Evolutionary conservation across 768 basidiomycete genomes (phyloP).

Genomic region (Lactarius sanguifluus): DNA sequence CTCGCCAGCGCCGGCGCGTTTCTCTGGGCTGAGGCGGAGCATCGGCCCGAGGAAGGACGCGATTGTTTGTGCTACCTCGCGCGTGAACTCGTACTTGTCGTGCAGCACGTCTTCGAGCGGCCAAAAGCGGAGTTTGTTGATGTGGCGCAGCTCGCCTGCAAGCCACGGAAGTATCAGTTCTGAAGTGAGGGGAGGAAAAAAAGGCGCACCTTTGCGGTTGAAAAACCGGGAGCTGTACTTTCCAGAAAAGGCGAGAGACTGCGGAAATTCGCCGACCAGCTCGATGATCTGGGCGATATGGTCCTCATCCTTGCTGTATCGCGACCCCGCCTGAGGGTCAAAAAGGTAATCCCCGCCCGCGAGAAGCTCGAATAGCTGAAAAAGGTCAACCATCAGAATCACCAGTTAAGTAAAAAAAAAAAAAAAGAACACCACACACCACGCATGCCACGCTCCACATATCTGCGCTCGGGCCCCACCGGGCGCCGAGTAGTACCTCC

Average conservation of each 20-base stretch:
- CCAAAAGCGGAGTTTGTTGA: slow-evolving; percentile 92
- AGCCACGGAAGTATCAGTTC: neutral
- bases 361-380: slow-evolving; percentile 89
- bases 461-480: slow-evolving; percentile 95
- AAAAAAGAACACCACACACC: slow-evolving; percentile 56
- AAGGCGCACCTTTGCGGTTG: slow-evolving; percentile 79
- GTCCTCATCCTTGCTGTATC: slow-evolving; percentile 95
- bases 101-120: slow-evolving; percentile 76
- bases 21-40: slow-evolving; percentile 86
- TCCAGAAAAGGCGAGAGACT: slow-evolving; percentile 78
- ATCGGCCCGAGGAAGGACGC: slow-evolving; percentile 84
- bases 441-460: slow-evolving; percentile 96
- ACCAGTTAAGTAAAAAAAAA: slow-evolving; percentile 6
- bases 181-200: neutral
- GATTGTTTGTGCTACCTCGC: slow-evolving; percentile 76
- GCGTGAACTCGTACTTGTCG: slow-evolving; percentile 95
- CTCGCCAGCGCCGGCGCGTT: slow-evolving; percentile 85
- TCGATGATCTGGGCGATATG: slow-evolving; percentile 99
- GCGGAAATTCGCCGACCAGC: slow-evolving; percentile 87
- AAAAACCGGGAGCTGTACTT: slow-evolving; percentile 96
- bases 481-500: slow-evolving; percentile 94
- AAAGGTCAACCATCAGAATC: neutral
- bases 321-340: slow-evolving; percentile 91
- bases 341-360: slow-evolving; percentile 98
- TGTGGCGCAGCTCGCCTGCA: slow-evolving; percentile 83